Evolutionary conservation across 1,284 basidiomycete species (phyloP), one percentile per base, ranked within the genome.

Genomic region (Papiliotrema terrestris): DNA sequence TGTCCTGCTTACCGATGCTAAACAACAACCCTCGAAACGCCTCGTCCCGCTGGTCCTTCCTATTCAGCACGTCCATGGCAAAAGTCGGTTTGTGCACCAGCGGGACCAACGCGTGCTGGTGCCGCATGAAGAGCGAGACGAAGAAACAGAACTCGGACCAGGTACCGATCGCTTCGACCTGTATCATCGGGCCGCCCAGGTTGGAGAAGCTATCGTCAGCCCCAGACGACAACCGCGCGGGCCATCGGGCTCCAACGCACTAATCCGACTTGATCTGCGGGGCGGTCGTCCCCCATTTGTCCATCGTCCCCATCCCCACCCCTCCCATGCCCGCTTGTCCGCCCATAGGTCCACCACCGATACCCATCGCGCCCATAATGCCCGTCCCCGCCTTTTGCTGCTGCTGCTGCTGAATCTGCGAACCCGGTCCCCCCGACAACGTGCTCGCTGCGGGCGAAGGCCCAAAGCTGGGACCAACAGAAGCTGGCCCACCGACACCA

Each of bases 71-170:
- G 49, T 67, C 62, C 49, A 62, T 61, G 14, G 61, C 58, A 45
- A 70, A 68, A 3, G 57, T 66, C 42, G 63, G 66, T 46, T 58
- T 56, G 48, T 70, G 68, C 8, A 70, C 57, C 0, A 70, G 51
- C n/a, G 68, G 68, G 25, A 64, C 60, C 23, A 70, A 51, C 13
- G 58, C 60, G 48, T 69, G 67, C 38, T 70, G 66, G 45, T 67
- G 57, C 37, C 54, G 55, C 35, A 69, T 60, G 49, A 55, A 61
- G 5, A 69, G 60, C 20, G 55, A 56, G 32, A 69, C 20, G 53
- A 67, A 69, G 60, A 62, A 64, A 22, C 57, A 59, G 32, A 64
- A 58, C 48, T 68, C 64, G 3, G 49, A 32, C 65, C 65, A 70
- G 0, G 60, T 50, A 3, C 61, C 57, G 5, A 68, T 57, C 4